A percentile compares a stretch with the other conserved stretches of the same genome.
These are phyloP conservation scores for Liquidambar formosana DNA, from an alignment of 164 flowering plant genomes.

Conservation along the genomic window DNA sequence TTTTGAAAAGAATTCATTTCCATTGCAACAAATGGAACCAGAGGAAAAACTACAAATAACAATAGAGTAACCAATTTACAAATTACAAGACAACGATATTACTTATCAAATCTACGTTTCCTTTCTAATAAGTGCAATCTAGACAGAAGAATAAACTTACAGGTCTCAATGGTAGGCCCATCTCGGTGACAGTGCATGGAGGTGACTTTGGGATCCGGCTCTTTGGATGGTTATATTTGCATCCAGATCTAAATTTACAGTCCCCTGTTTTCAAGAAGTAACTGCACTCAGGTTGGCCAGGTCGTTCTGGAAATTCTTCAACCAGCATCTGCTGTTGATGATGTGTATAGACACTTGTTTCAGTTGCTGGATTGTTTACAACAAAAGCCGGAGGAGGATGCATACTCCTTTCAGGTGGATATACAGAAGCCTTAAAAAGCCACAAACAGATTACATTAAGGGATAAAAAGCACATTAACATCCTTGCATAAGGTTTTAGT, in stretches of 20 bases:
- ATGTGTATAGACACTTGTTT: constrained; percentile 30
- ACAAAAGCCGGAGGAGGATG: constrained; percentile 41
- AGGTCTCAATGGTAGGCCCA: constrained; percentile 90
- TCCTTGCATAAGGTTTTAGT: too few relatives aligned
- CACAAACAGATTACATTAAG: constrained; percentile 12
- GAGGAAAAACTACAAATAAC: neutral
- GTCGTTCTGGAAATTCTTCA: constrained; percentile 87
- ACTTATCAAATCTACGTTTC: neutral
- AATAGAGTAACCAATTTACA: neutral
- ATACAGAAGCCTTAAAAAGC: constrained; percentile 51
- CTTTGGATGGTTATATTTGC: constrained; percentile 92
- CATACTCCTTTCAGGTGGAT: constrained; percentile 46
- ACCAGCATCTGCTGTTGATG: constrained; percentile 39
- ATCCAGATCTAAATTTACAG: constrained; percentile 78
- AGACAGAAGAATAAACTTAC: constrained; percentile 45
- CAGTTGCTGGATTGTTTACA: constrained; percentile 33
- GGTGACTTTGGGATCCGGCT: constrained; percentile 33
- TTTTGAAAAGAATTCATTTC: too few relatives aligned
- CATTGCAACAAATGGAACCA: too few relatives aligned
- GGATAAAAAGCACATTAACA: neutral
- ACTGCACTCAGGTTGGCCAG: constrained; percentile 84
- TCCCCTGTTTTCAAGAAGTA: constrained; percentile 78
- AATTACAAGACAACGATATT: neutral
- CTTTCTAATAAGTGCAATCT: neutral
- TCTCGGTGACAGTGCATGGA: constrained; percentile 52